These are phyloP conservation scores for Colletotrichum cordylinicola DNA, from an alignment of 2,329 filamentous ascomycete species.

Conservation along the genomic window DNA sequence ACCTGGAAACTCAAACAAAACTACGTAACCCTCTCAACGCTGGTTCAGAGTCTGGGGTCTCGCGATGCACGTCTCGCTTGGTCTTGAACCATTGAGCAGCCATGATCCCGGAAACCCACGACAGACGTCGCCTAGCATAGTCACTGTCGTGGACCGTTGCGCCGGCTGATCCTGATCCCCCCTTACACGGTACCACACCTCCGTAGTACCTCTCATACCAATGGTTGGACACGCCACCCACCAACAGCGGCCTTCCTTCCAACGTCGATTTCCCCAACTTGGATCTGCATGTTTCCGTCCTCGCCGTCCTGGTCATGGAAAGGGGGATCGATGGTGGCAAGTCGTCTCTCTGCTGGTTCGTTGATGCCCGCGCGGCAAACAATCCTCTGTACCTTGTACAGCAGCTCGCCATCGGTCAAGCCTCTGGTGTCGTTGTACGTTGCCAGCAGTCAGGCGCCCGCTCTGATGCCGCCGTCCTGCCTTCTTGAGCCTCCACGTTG, in stretches of 20 bases:
- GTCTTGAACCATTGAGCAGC: neutral
- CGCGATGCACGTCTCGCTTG: neutral
- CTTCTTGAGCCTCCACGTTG: slow-evolving; percentile 13
- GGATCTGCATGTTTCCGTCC: slow-evolving; percentile 4
- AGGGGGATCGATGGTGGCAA: slow-evolving; percentile 4
- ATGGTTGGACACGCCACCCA: neutral
- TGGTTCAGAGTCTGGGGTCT: neutral
- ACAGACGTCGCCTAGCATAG: neutral
- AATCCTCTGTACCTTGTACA: neutral
- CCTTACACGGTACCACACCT: neutral
- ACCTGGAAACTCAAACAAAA: slow-evolving; percentile 3
- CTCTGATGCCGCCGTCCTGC: slow-evolving; percentile 14
- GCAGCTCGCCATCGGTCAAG: neutral
- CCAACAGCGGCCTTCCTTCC: neutral
- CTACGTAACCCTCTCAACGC: neutral
- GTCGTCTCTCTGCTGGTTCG: neutral
- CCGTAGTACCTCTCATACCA: neutral
- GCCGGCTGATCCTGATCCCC: neutral
- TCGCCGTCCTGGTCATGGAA: neutral
- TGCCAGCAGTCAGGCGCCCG: slow-evolving; percentile 2
- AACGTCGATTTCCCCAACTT: neutral
- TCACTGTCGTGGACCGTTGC: slow-evolving; percentile 7
- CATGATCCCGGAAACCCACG: neutral
- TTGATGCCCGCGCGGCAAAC: neutral
- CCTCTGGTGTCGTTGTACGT: neutral